phyloP scores from a whole-genome alignment of 352 stramenopile genomes.

The Globisporangium parvum region DNA sequence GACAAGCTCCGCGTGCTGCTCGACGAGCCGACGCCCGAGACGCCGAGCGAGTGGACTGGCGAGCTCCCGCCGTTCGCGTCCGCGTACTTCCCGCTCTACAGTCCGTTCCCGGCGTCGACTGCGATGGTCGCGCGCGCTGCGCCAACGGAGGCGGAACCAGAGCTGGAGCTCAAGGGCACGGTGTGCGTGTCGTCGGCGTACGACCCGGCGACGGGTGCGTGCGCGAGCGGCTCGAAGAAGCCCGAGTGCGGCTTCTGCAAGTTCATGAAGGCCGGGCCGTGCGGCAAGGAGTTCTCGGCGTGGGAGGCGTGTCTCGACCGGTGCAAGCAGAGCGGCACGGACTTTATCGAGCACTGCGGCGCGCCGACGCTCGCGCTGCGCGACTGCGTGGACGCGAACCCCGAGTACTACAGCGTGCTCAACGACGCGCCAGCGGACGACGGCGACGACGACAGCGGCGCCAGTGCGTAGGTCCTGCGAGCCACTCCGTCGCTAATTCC shows the following conservation, averaged over 20 bases:
- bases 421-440: constrained; percentile 48
- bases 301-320: constrained; percentile 81
- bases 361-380: constrained; percentile 67
- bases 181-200: constrained; percentile 68
- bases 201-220: constrained; percentile 43
- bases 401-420: constrained; percentile 85
- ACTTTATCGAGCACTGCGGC: constrained; percentile 82
- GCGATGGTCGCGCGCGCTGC: constrained; percentile 30
- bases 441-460: constrained; percentile 23
- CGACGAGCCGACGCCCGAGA: constrained; percentile 18
- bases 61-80: constrained; percentile 67
- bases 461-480: background rate
- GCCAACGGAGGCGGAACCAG: background rate
- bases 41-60: constrained; percentile 35
- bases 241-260: constrained; percentile 87
- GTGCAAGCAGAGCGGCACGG: constrained; percentile 60
- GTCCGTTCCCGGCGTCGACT: constrained; percentile 55
- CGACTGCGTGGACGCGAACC: constrained; percentile 84
- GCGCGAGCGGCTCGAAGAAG: constrained; percentile 40
- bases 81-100: constrained; percentile 69
- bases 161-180: constrained; percentile 40
- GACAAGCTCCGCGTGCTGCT: constrained; percentile 54
- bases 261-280: constrained; percentile 88
- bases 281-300: constrained; percentile 65
- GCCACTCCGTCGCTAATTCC: background rate